These are phyloP conservation scores for Nannochloropsis salina DNA, from an alignment of 108 stramenopile species.

Conservation along the genomic window DNA sequence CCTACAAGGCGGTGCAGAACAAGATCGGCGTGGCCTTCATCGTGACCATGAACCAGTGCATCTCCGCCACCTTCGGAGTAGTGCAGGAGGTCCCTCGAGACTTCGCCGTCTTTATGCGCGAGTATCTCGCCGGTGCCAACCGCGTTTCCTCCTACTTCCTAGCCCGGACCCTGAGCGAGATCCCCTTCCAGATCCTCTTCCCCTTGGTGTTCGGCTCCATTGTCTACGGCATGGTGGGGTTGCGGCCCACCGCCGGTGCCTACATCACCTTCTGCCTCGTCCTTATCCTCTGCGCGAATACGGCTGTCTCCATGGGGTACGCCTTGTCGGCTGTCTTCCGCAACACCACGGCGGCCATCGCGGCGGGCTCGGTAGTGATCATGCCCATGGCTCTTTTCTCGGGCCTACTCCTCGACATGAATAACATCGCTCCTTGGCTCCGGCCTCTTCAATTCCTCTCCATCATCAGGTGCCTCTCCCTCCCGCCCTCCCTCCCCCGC, in stretches of 20 bases:
- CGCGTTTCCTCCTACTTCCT: not conserved
- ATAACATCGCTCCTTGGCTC: constrained; percentile 30
- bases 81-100: constrained; percentile 26
- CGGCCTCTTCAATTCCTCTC: constrained; percentile 28
- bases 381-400: constrained; percentile 41
- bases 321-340: not conserved
- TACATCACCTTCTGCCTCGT: constrained; percentile 34
- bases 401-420: constrained; percentile 39
- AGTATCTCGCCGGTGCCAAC: not conserved
- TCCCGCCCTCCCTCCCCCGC: not conserved
- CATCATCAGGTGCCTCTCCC: constrained; percentile 22
- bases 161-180: constrained; percentile 20
- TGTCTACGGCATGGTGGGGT: constrained; percentile 34
- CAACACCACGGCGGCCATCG: not conserved
- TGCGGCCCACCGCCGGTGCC: constrained; percentile 21
- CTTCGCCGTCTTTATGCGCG: constrained; percentile 13
- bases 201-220: constrained; percentile 28
- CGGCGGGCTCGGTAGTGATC: constrained; percentile 22
- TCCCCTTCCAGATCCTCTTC: constrained; percentile 41
- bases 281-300: constrained; percentile 32
- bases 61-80: constrained; percentile 36
- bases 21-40: constrained; percentile 37
- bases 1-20: constrained; percentile 37
- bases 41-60: constrained; percentile 42
- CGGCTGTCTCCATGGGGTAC: constrained; percentile 27